Evolutionary conservation across 345 rosid genomes (phyloP).

Genomic region (Gossypium herbaceum): DNA sequence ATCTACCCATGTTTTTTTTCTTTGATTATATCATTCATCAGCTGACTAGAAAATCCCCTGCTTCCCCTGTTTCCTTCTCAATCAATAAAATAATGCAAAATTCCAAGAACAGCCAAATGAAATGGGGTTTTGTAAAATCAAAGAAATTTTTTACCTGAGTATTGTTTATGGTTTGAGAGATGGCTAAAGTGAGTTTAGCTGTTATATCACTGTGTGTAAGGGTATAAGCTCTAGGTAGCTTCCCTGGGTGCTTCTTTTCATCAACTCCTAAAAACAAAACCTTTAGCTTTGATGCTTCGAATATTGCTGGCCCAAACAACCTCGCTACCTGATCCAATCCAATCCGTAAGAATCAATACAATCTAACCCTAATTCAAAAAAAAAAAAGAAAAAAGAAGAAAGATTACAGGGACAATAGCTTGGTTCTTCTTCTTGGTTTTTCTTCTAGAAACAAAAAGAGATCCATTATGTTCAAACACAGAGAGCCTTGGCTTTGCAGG

Average conservation of each 20-base stretch:
- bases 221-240: conserved; percentile 86
- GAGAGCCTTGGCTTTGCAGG: conserved; percentile 45
- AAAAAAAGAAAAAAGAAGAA: not conserved
- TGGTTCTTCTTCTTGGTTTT: conserved; percentile 40
- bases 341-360: conserved; percentile 11
- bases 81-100: not conserved
- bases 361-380: not conserved
- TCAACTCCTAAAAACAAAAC: conserved; percentile 86
- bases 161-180: conserved; percentile 87
- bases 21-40: not conserved
- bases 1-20: not conserved
- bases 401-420: conserved; percentile 53
- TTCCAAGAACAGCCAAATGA: not conserved
- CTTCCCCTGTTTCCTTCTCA: conserved; percentile 4
- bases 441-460: conserved; percentile 38
- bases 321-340: conserved; percentile 64
- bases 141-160: conserved; percentile 53
- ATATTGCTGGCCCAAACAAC: conserved; percentile 91
- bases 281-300: conserved; percentile 91
- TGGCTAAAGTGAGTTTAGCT: conserved; percentile 75
- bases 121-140: not conserved
- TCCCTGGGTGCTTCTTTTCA: conserved; percentile 86
- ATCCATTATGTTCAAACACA: conserved; percentile 34
- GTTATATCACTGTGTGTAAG: conserved; percentile 93
- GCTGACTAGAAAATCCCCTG: not conserved